Base-by-base conservation (phyloP, 2,329 filamentous ascomycete species). In the Nakataea oryzae region DNA sequence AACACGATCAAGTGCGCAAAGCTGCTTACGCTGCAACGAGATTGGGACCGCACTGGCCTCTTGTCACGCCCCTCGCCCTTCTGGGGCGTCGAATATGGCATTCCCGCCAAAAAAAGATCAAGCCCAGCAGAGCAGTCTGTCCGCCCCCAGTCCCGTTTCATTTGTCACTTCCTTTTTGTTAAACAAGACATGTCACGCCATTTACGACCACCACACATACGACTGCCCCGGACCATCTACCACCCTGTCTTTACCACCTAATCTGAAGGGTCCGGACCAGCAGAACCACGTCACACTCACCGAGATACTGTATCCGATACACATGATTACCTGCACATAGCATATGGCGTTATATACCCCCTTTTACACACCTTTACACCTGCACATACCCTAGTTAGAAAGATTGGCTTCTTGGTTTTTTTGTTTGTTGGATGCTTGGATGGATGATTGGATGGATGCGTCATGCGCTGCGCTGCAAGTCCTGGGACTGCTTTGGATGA, bases 271-370 rank as follows among this genome's bases (percentile, higher is more conserved):
- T 11, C 4, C 14, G 34, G 34, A 3, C 34, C 7, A 41, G 14
- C 34, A 41, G 34, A 41, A 8, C 34, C 34, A 41, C 34, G 13
- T 8, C 34, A 41, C 3, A 17, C 24, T 21, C 34, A 13, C n/a
- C 29, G 14, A 27, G 4, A 58, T 21, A 58, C 21, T 27, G 29
- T 28, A 58, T 32, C 26, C 32, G 56, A 58, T 58, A 58, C 57
- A 58, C 57, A 47, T 47, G 30, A 30, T 41, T 58, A 58, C 57
- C 30, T 14, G 28, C 29, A 54, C 59, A 60, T 60, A 47, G 47
- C 59, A 60, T 29, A 24, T 47, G 59, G 59, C 59, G 59, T 60
- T 60, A n/a, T 60, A 60, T 60, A 60, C 59, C 59, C 58, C n/a
- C 58, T 26, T 24, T 28, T 59, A 28, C 58, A 59, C 28, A 28